Evolutionary conservation across 176 grass and related monocot genomes (phyloP), one percentile per base, ranked within the genome.

Genomic region (Eremochloa ophiuroides): DNA sequence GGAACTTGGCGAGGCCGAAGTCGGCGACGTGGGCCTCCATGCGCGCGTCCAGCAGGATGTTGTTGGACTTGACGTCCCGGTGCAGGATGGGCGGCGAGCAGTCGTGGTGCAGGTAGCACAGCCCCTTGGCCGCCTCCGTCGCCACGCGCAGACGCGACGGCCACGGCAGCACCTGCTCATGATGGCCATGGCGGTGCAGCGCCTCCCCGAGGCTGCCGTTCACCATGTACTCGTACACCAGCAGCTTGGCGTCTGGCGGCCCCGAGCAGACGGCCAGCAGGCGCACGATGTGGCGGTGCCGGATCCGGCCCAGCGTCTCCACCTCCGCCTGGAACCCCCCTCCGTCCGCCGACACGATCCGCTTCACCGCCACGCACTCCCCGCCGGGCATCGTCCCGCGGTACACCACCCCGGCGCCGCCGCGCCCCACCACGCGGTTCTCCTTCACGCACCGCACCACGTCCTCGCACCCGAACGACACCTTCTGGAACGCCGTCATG

Each of bases 81-180:
- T 95, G 93, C 29, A 95, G 87, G 83, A 95, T 95, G 8, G 87
- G 8, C 75, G 93, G 93, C n/a, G 82, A 86, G 73, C 93, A 95
- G 55, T 95, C 93, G 81, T 95, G 93, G 79, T 95, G 93, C 26
- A 95, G 76, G 80, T 95, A 95, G 85, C 90, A 90, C 4, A 95
- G 51, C 28, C 93, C 93, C 85, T 84, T 88, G 0, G 93, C 93
- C 5, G 93, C 90, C 91, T 95, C 93, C 31, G 85, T 90, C 29
- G 93, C 93, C 61, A 92, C 88, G 41, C 87, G 81, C 39, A 92
- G 79, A 33, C 93, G 81, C 76, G 56, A 47, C 38, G 23, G 7
- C 93, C 93, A 95, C 44, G 82, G 18, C 55, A 95, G 66, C 73
- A 23, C n/a, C n/a, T n/a, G n/a, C n/a, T n/a, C n/a, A n/a, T n/a